Evolutionary conservation across 2,329 filamentous ascomycete genomes (phyloP), one percentile per base, ranked within the genome.

Genomic region (Neospermospora avenae): DNA sequence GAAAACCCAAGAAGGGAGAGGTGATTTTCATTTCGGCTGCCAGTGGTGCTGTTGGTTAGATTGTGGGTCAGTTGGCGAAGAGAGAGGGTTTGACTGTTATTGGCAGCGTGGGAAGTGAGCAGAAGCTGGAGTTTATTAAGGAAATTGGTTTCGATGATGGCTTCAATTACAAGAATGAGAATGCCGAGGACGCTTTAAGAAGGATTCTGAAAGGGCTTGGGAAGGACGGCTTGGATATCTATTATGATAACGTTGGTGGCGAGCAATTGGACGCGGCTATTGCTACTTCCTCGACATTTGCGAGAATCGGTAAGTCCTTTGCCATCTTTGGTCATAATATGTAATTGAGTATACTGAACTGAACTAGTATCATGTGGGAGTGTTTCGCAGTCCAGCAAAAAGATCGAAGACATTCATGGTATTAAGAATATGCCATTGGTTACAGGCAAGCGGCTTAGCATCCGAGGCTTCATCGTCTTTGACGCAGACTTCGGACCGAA

Each of bases 151-250:
- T 91, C 72, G 87, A 91, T 71, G 81, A 73, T 22, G 88, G 87
- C 16, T 91, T 91, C 77, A 91, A 91, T 78, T 92, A 92, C 78
- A 90, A 90, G 80, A 89, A 81, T 56, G 88, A 91, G 77, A 82
- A 82, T 71, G 79, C 85, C 1, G 72, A 75, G 1, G 83, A 85
- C 22, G 87, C 86, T 0, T 77, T 92, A 57, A 74, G 78, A 66
- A 80, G 87, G 86, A 45, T 63, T 22, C 44, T 67, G 52, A 28
- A 24, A 16, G 63, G 66, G 62, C 78, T 91, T 6, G 87, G 86
- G 1, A 86, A 86, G 1, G 74, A 89, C 24, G 88, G 89, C 2
- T 78, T 92, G 62, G 87, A 92, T 71, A 89, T 91, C 71, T 91
- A 91, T 78, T 57, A 87, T 70, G 89, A 92, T 75, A 92, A 91